Conservation (phyloP, 371 early-diverging fungal genomes). For the Mucor circinelloides region DNA sequence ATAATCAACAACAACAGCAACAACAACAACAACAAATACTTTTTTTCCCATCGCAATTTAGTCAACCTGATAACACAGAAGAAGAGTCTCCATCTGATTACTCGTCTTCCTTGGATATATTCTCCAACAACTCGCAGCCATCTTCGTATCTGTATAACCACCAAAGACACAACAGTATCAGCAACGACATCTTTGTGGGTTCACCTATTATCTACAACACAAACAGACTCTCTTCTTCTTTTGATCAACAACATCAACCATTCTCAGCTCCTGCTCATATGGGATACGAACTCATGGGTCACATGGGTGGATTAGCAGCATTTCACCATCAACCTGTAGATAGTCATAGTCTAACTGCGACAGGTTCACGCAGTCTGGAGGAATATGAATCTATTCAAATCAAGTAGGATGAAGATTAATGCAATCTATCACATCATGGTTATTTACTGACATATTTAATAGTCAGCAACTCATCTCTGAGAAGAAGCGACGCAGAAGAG, state of each 20-base stretch:
- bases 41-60: slow-evolving; percentile 5
- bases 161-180: slow-evolving; percentile 3
- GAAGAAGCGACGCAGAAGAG: slow-evolving; percentile 89
- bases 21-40: not conserved
- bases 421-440: not conserved
- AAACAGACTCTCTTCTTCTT: slow-evolving; percentile 1
- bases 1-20: slow-evolving; percentile 2
- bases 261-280: slow-evolving; percentile 54
- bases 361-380: slow-evolving; percentile 30
- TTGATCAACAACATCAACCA: slow-evolving; percentile 16
- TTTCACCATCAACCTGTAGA: slow-evolving; percentile 9
- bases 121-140: slow-evolving; percentile 9
- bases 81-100: slow-evolving; percentile 34
- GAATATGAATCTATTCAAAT: slow-evolving; percentile 49
- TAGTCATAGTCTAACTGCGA: slow-evolving; percentile 8
- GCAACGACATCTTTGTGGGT: slow-evolving; percentile 1
- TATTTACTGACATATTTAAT: not conserved
- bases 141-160: slow-evolving; percentile 17
- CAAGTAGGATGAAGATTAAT: slow-evolving; percentile 34
- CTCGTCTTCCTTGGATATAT: slow-evolving; percentile 10
- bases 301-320: slow-evolving; percentile 30
- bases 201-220: slow-evolving; percentile 2
- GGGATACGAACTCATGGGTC: slow-evolving; percentile 37
- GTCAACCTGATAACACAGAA: not conserved
- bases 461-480: slow-evolving; percentile 61